Percentiles rank a stretch among this genome's conserved stretches.
These are phyloP conservation scores for Apiotrichum siamense DNA, from an alignment of 1,284 basidiomycete species.

Conservation along the genomic window DNA sequence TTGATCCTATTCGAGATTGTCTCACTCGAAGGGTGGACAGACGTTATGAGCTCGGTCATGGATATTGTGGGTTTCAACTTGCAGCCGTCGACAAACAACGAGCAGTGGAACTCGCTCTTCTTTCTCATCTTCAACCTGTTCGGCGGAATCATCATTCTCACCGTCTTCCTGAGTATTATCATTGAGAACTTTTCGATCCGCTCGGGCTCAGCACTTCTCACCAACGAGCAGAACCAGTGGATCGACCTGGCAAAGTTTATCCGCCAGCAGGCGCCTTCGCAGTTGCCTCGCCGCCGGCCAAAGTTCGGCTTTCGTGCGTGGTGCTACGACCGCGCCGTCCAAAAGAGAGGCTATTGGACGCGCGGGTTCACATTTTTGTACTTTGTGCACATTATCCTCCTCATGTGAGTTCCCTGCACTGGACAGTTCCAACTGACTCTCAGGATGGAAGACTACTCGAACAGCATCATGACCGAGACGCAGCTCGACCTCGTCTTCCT, in stretches of 20 bases:
- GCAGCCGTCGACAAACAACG: conserved; percentile 66
- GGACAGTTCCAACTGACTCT: conserved; percentile 12
- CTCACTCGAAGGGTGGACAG: conserved; percentile 91
- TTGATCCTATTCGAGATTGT: conserved; percentile 96
- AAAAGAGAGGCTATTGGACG: conserved; percentile 93
- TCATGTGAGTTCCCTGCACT: conserved; percentile 61
- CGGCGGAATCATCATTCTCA: conserved; percentile 83
- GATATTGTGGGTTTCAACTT: conserved; percentile 64
- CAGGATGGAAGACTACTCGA: conserved; percentile 74
- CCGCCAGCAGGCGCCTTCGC: conserved; percentile 77
- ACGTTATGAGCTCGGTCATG: conserved; percentile 80
- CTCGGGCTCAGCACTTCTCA: conserved; percentile 76
- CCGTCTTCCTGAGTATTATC: conserved; percentile 85
- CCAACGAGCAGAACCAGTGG: conserved; percentile 90
- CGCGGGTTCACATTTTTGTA: conserved; percentile 75
- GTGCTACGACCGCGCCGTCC: conserved; percentile 86
- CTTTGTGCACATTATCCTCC: conserved; percentile 71
- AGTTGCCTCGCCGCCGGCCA: conserved; percentile 43
- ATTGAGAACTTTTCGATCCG: conserved; percentile 87
- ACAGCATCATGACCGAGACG: conserved; percentile 55
- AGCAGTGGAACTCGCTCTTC: conserved; percentile 81
- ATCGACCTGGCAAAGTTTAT: conserved; percentile 87
- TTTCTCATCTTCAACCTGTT: conserved; percentile 90
- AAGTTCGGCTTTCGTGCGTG: conserved; percentile 57
- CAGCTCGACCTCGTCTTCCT: conserved; percentile 75